Conservation (phyloP, 441 rosid genomes). For the Metrosideros polymorpha region DNA sequence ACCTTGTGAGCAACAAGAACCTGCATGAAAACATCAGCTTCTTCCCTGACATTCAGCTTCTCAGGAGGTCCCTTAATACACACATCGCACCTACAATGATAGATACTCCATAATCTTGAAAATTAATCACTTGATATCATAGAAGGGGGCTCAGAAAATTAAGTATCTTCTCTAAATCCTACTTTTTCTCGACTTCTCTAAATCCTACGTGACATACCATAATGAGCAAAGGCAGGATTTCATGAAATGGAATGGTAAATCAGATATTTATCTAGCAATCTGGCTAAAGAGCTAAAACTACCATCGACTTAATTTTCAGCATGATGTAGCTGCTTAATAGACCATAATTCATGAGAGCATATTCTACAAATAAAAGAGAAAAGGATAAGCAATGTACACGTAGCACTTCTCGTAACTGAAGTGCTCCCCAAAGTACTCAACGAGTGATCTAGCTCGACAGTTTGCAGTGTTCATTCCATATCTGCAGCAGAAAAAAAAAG, state of each 20-base stretch:
- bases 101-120: neutral
- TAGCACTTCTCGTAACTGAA: conserved; percentile 52
- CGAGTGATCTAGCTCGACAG: conserved; percentile 78
- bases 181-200: neutral
- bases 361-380: neutral
- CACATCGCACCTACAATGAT: conserved; percentile 63
- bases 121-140: neutral
- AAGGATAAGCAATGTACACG: conserved; percentile 28
- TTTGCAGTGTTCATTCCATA: conserved; percentile 81
- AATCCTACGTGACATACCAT: neutral
- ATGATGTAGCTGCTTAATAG: neutral
- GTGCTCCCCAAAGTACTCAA: conserved; percentile 82
- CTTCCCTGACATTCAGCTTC: conserved; percentile 53
- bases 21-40: conserved; percentile 59
- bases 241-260: neutral
- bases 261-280: neutral
- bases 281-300: neutral
- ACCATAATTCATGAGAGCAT: neutral
- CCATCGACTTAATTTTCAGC: neutral
- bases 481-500: conserved; percentile 28
- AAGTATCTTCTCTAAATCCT: neutral
- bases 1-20: conserved; percentile 47
- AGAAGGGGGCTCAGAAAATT: neutral
- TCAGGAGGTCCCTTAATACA: conserved; percentile 65
- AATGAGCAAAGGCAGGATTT: neutral